Evolutionary conservation across 2,329 filamentous ascomycete genomes (phyloP).

Genomic region (Leptographium wingfieldii): DNA sequence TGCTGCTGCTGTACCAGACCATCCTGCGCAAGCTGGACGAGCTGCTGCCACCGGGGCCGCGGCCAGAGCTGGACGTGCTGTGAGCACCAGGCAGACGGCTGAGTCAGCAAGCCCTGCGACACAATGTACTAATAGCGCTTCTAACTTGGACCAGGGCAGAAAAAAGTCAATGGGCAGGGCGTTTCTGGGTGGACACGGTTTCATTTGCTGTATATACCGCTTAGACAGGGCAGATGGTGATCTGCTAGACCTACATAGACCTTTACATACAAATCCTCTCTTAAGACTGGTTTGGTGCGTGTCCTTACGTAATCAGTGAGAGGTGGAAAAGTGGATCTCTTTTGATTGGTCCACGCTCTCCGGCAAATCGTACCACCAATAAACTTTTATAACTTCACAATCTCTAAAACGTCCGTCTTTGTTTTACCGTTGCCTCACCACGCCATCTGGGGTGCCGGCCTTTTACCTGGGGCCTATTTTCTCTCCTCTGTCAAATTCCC

Average conservation of each 20-base stretch:
- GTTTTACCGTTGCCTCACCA: background rate
- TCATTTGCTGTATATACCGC: background rate
- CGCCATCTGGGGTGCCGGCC: background rate
- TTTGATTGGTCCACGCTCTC: background rate
- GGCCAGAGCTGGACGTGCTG: background rate
- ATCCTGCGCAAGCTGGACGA: constrained; percentile 64
- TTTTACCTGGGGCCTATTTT: background rate
- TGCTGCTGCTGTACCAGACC: constrained; percentile 91
- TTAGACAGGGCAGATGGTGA: background rate
- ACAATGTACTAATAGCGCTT: background rate
- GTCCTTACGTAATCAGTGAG: background rate
- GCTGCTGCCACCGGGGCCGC: constrained; percentile 23
- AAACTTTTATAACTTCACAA: background rate
- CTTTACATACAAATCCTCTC: background rate
- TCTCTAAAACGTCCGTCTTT: background rate
- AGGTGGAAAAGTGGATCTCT: background rate
- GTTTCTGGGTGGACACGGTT: background rate
- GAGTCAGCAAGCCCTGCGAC: no score
- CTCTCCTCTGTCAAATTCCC: background rate
- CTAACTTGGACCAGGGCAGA: no score
- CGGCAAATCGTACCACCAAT: background rate
- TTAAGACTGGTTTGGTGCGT: background rate
- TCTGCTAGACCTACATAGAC: background rate
- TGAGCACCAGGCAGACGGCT: background rate
- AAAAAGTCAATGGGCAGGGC: background rate